These are phyloP conservation scores for Linum trigynum DNA, from an alignment of 345 rosid genomes.

Conservation along the genomic window DNA sequence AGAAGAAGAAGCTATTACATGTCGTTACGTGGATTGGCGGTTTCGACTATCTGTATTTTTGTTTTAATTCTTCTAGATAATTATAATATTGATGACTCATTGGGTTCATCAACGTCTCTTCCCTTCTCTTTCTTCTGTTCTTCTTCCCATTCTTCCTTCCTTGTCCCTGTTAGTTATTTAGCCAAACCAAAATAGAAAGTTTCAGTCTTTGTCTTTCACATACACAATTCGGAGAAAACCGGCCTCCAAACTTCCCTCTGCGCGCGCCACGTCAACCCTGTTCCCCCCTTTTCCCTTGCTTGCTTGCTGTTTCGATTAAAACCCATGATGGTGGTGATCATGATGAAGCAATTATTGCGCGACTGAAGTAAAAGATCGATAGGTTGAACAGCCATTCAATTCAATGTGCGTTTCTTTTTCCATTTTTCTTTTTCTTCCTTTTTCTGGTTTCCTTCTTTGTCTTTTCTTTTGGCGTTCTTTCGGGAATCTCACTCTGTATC, in stretches of 20 bases:
- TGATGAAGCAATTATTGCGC: constrained; percentile 27
- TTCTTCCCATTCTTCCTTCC: neutral
- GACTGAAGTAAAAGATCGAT: neutral
- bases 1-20: neutral
- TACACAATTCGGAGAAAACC: neutral
- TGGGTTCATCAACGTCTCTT: constrained; percentile 1
- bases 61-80: no score
- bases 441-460: neutral
- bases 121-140: no score
- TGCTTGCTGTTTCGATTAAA: no score
- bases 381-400: constrained; percentile 15
- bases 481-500: neutral
- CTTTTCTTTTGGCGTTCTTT: neutral
- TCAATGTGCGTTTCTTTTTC: neutral
- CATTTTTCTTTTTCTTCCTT: neutral
- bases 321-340: constrained; percentile 7
- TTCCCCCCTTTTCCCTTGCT: no score
- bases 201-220: neutral
- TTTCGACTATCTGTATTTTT: neutral
- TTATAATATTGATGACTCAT: neutral
- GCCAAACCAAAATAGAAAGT: neutral
- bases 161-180: neutral
- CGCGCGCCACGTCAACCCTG: neutral
- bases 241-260: neutral
- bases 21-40: neutral